Evolutionary conservation across 225 moss, liverwort and hornwort genomes (phyloP).

Genomic region (Pleurozium schreberi): DNA sequence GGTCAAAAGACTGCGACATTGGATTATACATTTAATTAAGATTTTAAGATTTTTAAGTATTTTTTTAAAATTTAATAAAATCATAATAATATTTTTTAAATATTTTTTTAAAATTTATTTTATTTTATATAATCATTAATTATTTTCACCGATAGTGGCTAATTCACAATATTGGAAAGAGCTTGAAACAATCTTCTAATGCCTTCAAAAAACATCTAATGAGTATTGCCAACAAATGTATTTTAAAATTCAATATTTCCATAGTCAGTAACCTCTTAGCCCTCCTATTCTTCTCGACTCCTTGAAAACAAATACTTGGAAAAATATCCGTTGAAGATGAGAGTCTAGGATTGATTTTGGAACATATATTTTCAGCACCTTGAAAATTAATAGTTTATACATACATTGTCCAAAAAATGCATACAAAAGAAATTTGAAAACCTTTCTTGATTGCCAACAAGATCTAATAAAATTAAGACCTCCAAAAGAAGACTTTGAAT

Average conservation of each 20-base stretch:
- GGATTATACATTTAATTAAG: too few relatives aligned
- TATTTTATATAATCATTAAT: too few relatives aligned
- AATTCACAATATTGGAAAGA: too few relatives aligned
- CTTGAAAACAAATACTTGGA: accelerated
- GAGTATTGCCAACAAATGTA: background rate
- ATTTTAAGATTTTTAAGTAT: too few relatives aligned
- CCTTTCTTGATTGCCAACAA: background rate
- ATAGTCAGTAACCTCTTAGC: accelerated
- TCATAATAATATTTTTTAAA: too few relatives aligned
- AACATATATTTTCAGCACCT: background rate
- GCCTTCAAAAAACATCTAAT: too few relatives aligned
- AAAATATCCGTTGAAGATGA: background rate
- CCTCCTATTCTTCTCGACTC: background rate
- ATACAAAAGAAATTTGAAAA: background rate
- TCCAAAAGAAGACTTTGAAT: background rate
- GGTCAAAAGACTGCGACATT: too few relatives aligned
- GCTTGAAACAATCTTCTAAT: too few relatives aligned
- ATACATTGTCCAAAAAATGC: background rate
- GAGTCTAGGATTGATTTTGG: background rate
- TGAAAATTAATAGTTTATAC: background rate
- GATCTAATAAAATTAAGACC: too few relatives aligned
- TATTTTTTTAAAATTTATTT: too few relatives aligned
- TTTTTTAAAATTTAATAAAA: too few relatives aligned
- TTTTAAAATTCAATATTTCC: background rate
- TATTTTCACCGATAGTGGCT: too few relatives aligned